Percentiles rank a stretch among this genome's conserved stretches.
Evolutionary conservation across 2,329 filamentous ascomycete genomes (phyloP).

Genomic region (Neodidymelliopsis sp.): DNA sequence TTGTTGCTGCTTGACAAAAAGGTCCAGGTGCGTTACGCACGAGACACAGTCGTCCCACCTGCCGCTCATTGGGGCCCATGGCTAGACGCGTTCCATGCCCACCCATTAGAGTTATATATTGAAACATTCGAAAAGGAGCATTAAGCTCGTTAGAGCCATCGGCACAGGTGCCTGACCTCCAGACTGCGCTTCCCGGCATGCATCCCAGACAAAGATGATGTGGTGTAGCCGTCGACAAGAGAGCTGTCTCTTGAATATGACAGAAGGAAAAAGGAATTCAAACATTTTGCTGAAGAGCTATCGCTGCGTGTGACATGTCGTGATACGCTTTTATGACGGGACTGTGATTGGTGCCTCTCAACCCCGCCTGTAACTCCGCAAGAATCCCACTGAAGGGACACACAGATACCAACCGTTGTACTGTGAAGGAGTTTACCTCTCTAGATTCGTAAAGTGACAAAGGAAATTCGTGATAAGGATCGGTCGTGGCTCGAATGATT

Average conservation of each 20-base stretch:
- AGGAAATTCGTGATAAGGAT: conserved; percentile 49
- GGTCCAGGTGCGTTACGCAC: conserved; percentile 17
- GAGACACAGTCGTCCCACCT: conserved; percentile 21
- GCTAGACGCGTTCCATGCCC: conserved; percentile 16
- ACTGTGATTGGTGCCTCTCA: conserved; percentile 3
- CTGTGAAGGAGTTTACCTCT: conserved; percentile 26
- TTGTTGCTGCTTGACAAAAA: neutral
- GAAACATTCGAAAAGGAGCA: conserved; percentile 26
- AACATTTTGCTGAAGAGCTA: conserved; percentile 45
- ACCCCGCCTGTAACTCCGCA: conserved; percentile 25
- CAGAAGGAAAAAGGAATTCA: conserved; percentile 25
- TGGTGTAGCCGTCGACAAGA: conserved; percentile 46
- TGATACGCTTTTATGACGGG: conserved; percentile 30
- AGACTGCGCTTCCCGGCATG: conserved; percentile 42
- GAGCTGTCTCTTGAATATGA: conserved; percentile 38
- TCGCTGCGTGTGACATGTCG: conserved; percentile 35
- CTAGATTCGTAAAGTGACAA: conserved; percentile 39
- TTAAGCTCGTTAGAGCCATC: conserved; percentile 18
- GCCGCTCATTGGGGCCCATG: conserved; percentile 25
- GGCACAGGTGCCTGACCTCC: conserved; percentile 24
- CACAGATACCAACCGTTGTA: conserved; percentile 21
- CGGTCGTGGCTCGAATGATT: conserved; percentile 42
- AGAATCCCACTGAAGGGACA: conserved; percentile 33
- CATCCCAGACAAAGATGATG: conserved; percentile 31
- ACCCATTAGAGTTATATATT: conserved; percentile 33